Base-by-base conservation (phyloP, 257 asterid species). In the Echites panduratus region DNA sequence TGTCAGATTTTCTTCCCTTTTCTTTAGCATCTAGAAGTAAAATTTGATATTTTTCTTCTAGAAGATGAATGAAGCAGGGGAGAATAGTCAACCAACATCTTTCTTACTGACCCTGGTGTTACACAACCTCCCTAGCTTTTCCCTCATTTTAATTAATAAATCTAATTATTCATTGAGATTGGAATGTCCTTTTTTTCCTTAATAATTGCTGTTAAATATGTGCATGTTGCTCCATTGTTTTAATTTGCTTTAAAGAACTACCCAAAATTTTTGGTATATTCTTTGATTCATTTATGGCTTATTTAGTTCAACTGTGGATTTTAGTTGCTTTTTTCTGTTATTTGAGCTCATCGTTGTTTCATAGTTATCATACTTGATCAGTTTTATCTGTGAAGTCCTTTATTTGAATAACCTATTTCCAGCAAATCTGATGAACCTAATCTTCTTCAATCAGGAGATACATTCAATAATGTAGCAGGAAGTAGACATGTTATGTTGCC, bases 401-500 rank as follows among this genome's bases (percentile, higher is more conserved):
- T 22, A 6, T 63, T 63, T 4, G 63, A 12, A 16, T 9, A 26
- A n/a, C 22, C n/a, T 24, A 9, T 26, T 63, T 56, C 49, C 64
- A 70, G 32, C 32, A 70, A 43, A 9, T 45, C 73, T 79, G 76
- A 73, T 79, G 58, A 70, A 78, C 56, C 70, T 70, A 72, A n/a
- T n/a, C n/a, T n/a, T n/a, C n/a, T n/a, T n/a, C n/a, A n/a, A n/a
- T n/a, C n/a, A n/a, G n/a, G n/a, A 40, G 89, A 88, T 64, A 79
- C 47, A 26, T 88, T 86, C 75, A 63, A 5, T 53, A 88, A 88
- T 64, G 89, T 88, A 41, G 95, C 83, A 44, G 95, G 95, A 58
- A 88, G 95, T 78, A n/a, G n/a, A 90, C 95, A 14, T 88, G 85
- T 72, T 88, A 88, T 53, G 95, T 87, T 45, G 90, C 90, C 0